Conservation (phyloP, 768 basidiomycete species). For the Leccinum truebloodii region DNA sequence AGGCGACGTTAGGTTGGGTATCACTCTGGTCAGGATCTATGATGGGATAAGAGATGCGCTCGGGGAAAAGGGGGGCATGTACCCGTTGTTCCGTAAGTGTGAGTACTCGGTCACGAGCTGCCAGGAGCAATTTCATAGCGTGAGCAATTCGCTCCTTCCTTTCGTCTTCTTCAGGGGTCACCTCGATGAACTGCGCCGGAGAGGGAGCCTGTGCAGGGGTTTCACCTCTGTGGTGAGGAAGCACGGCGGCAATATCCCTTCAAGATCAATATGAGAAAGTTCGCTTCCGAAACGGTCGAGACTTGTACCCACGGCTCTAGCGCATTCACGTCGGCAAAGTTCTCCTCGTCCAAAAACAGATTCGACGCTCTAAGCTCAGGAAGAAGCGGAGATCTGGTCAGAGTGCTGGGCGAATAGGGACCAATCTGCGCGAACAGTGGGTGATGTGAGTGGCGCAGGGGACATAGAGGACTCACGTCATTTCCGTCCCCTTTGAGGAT, state of each 20-base stretch:
- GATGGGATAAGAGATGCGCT: not conserved
- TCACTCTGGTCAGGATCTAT: slow-evolving; percentile 55
- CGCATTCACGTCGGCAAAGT: slow-evolving; percentile 46
- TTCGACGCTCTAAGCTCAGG: slow-evolving; percentile 74
- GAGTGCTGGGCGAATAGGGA: slow-evolving; percentile 73
- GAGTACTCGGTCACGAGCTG: slow-evolving; percentile 70
- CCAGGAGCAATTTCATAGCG: slow-evolving; percentile 66
- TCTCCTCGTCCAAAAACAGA: slow-evolving; percentile 65
- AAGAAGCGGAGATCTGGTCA: slow-evolving; percentile 74
- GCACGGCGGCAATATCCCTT: slow-evolving; percentile 19
- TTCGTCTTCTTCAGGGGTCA: slow-evolving; percentile 53
- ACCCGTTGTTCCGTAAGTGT: slow-evolving; percentile 77
- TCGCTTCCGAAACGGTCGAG: not conserved
- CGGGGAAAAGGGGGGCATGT: slow-evolving; percentile 3
- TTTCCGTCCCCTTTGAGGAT: slow-evolving; percentile 81
- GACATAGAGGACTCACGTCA: slow-evolving; percentile 48
- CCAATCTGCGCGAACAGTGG: slow-evolving; percentile 57
- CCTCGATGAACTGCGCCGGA: slow-evolving; percentile 8
- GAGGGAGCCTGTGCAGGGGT: slow-evolving; percentile 3
- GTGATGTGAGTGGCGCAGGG: not conserved
- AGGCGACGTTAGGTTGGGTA: slow-evolving; percentile 43
- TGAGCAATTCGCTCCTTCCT: slow-evolving; percentile 59
- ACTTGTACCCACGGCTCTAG: slow-evolving; percentile 45
- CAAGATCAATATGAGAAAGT: slow-evolving; percentile 19
- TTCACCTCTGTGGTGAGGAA: slow-evolving; percentile 9